Evolutionary conservation across 257 asterid genomes (phyloP).

Genomic region (Orobanche coerulescens): DNA sequence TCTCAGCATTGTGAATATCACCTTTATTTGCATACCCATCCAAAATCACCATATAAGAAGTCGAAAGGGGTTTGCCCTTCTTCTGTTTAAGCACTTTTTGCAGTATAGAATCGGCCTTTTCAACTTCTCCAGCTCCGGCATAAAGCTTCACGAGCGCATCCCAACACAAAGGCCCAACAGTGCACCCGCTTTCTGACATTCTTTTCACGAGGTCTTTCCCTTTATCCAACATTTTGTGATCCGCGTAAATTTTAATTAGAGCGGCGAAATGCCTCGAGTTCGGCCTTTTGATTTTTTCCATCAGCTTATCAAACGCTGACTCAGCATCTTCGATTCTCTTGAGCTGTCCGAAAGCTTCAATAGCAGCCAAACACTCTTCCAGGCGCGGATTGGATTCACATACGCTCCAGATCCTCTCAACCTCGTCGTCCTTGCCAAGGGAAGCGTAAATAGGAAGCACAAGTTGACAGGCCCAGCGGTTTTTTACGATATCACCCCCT

Average conservation of each 20-base stretch:
- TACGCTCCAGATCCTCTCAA: constrained; percentile 51
- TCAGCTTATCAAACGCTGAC: constrained; percentile 39
- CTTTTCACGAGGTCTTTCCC: constrained; percentile 62
- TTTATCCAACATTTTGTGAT: constrained; percentile 51
- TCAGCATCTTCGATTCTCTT: constrained; percentile 64
- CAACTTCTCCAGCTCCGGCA: constrained; percentile 63
- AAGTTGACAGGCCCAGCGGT: constrained; percentile 36
- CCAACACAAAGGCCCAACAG: constrained; percentile 40
- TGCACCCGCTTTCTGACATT: constrained; percentile 43
- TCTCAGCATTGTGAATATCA: constrained; percentile 67
- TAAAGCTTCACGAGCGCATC: constrained; percentile 69
- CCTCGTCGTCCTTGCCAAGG: constrained; percentile 53
- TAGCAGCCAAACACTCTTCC: constrained; percentile 48
- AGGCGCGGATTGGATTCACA: constrained; percentile 42
- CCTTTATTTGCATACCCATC: constrained; percentile 59
- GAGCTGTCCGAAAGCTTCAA: constrained; percentile 67
- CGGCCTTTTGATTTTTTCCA: constrained; percentile 28
- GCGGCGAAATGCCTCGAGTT: constrained; percentile 31
- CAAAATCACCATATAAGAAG: constrained; percentile 43
- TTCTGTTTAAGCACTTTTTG: constrained; percentile 36
- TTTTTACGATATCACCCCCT: constrained; percentile 32
- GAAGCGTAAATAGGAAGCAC: constrained; percentile 62
- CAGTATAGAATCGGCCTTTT: constrained; percentile 53
- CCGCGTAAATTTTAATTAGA: constrained; percentile 46
- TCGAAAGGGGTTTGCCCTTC: constrained; percentile 33